Evolutionary conservation across 2,329 filamentous ascomycete species (phyloP).

Genomic region (Curvularia lunata): DNA sequence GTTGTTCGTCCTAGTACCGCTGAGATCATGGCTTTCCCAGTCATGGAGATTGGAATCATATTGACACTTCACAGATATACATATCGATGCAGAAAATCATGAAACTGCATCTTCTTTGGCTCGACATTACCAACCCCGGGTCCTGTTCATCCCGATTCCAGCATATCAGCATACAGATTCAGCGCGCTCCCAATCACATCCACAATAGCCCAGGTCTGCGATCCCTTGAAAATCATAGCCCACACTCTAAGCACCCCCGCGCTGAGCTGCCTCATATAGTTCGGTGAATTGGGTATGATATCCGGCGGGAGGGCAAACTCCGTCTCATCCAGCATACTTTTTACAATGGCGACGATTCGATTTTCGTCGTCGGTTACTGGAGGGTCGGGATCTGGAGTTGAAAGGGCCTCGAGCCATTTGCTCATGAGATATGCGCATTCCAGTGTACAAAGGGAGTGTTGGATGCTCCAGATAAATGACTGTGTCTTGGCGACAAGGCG

Average conservation of each 20-base stretch:
- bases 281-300: slow-evolving; percentile 42
- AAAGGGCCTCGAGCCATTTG: slow-evolving; percentile 50
- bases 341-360: slow-evolving; percentile 47
- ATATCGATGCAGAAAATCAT: no score
- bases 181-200: slow-evolving; percentile 51
- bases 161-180: slow-evolving; percentile 52
- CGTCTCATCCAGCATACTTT: slow-evolving; percentile 53
- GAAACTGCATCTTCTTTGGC: slow-evolving; percentile 27
- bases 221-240: slow-evolving; percentile 52
- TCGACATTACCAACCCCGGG: slow-evolving; percentile 16
- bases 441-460: slow-evolving; percentile 50
- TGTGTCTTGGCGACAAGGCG: slow-evolving; percentile 50
- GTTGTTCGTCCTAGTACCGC: slow-evolving; percentile 54
- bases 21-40: slow-evolving; percentile 51
- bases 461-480: slow-evolving; percentile 50
- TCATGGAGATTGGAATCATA: slow-evolving; percentile 67
- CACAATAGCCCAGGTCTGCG: slow-evolving; percentile 54
- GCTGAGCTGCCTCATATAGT: slow-evolving; percentile 46
- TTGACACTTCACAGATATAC: no score
- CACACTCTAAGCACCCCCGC: slow-evolving; percentile 52
- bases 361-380: slow-evolving; percentile 49
- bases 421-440: slow-evolving; percentile 51
- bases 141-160: slow-evolving; percentile 44
- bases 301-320: slow-evolving; percentile 41
- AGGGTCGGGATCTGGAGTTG: slow-evolving; percentile 40